Evolutionary conservation across 768 basidiomycete species (phyloP).

Genomic region (Lactifluus hygrophoroides): DNA sequence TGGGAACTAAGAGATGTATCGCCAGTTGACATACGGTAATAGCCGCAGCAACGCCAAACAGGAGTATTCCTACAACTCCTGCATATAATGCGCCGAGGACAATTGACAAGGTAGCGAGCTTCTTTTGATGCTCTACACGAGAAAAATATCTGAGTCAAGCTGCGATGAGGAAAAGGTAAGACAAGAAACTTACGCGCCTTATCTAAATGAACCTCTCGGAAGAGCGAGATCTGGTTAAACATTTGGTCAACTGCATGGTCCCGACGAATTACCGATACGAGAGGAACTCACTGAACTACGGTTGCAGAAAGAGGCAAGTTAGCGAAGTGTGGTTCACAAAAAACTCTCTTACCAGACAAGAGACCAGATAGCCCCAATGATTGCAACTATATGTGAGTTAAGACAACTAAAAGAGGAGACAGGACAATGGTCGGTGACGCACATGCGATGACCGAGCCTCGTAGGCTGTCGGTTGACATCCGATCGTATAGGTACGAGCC

Average conservation of each 20-base stretch:
- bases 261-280: neutral
- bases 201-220: constrained; percentile 44
- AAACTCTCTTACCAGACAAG: constrained; percentile 48
- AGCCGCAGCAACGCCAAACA: constrained; percentile 47
- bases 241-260: neutral
- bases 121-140: constrained; percentile 34
- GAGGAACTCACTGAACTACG: constrained; percentile 4
- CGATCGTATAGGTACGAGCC: constrained; percentile 52
- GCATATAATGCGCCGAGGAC: constrained; percentile 54
- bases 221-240: constrained; percentile 47
- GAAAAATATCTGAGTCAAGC: neutral
- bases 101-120: constrained; percentile 46
- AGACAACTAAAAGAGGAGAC: neutral
- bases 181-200: constrained; percentile 36
- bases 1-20: neutral
- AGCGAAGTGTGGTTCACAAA: neutral
- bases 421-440: constrained; percentile 3
- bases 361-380: constrained; percentile 49
- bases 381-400: constrained; percentile 27
- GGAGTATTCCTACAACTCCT: constrained; percentile 41
- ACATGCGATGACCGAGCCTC: constrained; percentile 48
- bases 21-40: constrained; percentile 34
- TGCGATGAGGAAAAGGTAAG: neutral
- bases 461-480: constrained; percentile 47
- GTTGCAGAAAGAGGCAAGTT: constrained; percentile 27